Percentiles rank a stretch among this genome's conserved stretches.
Evolutionary conservation across 805 yeast genomes (phyloP).

Genomic region (Wickerhamiella azyma): DNA sequence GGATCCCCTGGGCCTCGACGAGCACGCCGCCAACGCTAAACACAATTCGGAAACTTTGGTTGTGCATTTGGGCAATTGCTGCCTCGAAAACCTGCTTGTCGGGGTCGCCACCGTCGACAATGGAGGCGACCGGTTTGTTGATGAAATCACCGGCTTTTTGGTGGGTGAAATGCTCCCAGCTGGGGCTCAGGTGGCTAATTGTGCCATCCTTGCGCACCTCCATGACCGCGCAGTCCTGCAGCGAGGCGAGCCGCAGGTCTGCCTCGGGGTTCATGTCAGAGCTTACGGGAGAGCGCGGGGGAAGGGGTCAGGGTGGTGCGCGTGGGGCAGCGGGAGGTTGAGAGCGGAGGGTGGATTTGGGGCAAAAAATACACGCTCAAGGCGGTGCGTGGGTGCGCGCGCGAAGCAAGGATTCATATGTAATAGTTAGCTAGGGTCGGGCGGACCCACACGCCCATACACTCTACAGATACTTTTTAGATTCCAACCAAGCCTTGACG

Average conservation of each 20-base stretch:
- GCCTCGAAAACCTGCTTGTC: conserved; percentile 18
- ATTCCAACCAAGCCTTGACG: conserved; percentile 21
- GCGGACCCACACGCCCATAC: no score
- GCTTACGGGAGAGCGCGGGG: not conserved
- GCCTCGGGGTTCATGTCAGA: conserved; percentile 7
- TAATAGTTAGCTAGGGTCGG: no score
- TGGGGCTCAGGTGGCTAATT: conserved; percentile 57
- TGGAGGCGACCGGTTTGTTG: conserved; percentile 18
- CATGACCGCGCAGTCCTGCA: conserved; percentile 31
- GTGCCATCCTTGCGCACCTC: conserved; percentile 73
- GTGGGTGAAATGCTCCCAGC: conserved; percentile 73
- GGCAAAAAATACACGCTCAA: not conserved
- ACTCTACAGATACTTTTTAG: conserved; percentile 12
- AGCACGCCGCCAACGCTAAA: not conserved
- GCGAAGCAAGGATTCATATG: no score
- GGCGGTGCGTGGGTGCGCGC: no score
- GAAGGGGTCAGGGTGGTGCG: not conserved
- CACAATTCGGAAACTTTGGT: conserved; percentile 4
- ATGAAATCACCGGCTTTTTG: conserved; percentile 12
- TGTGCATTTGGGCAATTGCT: conserved; percentile 10
- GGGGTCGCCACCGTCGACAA: conserved; percentile 19
- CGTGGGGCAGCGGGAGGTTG: not conserved
- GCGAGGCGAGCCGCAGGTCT: conserved; percentile 7
- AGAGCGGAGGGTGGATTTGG: not conserved
- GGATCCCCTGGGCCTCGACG: conserved; percentile 86